Base-by-base conservation (phyloP, 1,284 basidiomycete species). In the Pascua guehoae region DNA sequence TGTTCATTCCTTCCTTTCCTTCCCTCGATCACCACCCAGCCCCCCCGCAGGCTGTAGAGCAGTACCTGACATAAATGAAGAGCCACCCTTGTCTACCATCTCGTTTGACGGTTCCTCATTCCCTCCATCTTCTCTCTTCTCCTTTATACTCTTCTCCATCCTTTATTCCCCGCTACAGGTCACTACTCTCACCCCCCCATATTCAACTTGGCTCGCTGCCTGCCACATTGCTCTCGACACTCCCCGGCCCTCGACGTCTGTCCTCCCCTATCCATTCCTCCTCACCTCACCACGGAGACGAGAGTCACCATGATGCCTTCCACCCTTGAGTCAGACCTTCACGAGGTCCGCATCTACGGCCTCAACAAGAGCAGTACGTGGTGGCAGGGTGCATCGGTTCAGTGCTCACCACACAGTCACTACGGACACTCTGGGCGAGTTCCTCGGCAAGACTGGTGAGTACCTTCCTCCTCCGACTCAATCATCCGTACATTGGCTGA, bases 371-470 rank as follows among this genome's bases (percentile, higher is more conserved):
- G 52, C 43, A 58, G 60, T 59, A 32, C 24, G 24, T 32, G 24
- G 24, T 32, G 24, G 3, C 24, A 32, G 24, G 24, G 4, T 32
- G 24, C 24, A 3, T 32, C 24, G n/a, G n/a, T n/a, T n/a, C 24
- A 32, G 7, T 7, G 24, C 24, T 32, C 24, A 32, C 24, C 24
- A 32, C 24, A 3, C 54, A 71, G 72, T 71, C 18, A 71, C 69
- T 0, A 60, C 67, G 3, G 65, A 68, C 15, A 54, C 63, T 41
- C 62, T 74, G 9, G 56, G 62, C 54, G 61, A 61, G 46, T 71
- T 68, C 66, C 70, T 74, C 52, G 59, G 65, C 38, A 60, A 60
- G 16, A 61, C 65, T 5, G 64, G 70, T 71, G 32, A 57, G 66
- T 46, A 37, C 4, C 38, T 12, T 8, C 52, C 47, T 37, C 36